Evolutionary conservation across 2,329 filamentous ascomycete genomes (phyloP).

Genomic region (Cercospora zeae-maydis): DNA sequence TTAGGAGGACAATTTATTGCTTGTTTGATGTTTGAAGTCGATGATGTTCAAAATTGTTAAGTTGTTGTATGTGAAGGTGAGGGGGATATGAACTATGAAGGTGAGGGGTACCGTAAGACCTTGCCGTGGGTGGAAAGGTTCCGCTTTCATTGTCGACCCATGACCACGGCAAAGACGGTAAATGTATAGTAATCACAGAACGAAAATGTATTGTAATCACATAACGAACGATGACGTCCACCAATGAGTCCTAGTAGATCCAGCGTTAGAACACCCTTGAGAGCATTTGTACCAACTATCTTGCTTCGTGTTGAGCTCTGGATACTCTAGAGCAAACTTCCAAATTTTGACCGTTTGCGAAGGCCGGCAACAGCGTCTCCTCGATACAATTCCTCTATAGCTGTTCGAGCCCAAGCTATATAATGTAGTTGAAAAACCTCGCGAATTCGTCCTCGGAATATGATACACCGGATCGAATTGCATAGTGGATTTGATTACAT

Average conservation of each 20-base stretch:
- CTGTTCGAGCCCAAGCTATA: neutral
- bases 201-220: neutral
- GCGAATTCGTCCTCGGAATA: neutral
- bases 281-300: neutral
- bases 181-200: neutral
- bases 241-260: neutral
- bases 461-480: neutral
- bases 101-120: too few species aligned
- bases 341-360: neutral
- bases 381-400: neutral
- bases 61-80: too few species aligned
- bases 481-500: neutral
- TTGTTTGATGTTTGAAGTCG: too few species aligned
- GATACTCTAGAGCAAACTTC: neutral
- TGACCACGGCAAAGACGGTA: too few species aligned
- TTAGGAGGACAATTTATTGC: too few species aligned
- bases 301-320: neutral
- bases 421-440: neutral
- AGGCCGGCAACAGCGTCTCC: neutral
- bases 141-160: too few species aligned
- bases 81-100: too few species aligned
- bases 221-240: neutral
- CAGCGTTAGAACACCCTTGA: neutral
- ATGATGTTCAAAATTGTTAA: too few species aligned
- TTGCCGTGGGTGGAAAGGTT: too few species aligned